phyloP scores from a whole-genome alignment of 2,329 filamentous ascomycete genomes.

The Rhexocercosporidium sp. region DNA sequence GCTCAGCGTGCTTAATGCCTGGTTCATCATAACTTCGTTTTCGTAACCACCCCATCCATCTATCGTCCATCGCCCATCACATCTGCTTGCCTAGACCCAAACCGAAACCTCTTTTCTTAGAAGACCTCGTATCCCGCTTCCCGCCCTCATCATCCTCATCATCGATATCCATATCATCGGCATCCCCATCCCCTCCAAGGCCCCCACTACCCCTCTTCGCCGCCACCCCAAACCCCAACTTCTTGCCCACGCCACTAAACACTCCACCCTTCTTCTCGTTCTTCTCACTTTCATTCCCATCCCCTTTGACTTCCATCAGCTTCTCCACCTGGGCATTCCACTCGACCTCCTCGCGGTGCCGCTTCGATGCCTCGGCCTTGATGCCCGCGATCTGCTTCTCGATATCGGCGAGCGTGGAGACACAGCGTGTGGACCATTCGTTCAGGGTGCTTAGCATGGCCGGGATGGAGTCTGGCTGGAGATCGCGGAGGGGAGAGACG shows the following conservation, averaged over 20 bases:
- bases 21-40: conserved; percentile 8
- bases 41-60: neutral
- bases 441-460: conserved; percentile 70
- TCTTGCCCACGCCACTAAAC: conserved; percentile 47
- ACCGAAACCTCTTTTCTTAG: conserved; percentile 54
- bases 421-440: conserved; percentile 81
- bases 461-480: conserved; percentile 74
- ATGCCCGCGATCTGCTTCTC: conserved; percentile 76
- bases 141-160: conserved; percentile 54
- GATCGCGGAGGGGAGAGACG: conserved; percentile 85
- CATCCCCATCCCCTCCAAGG: conserved; percentile 52
- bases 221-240: conserved; percentile 30
- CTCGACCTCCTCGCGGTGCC: conserved; percentile 50
- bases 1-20: neutral
- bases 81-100: conserved; percentile 16
- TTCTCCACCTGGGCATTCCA: conserved; percentile 39
- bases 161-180: conserved; percentile 60
- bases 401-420: conserved; percentile 72
- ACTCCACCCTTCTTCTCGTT: conserved; percentile 55
- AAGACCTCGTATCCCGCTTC: conserved; percentile 57
- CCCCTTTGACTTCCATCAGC: conserved; percentile 49
- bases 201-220: conserved; percentile 41
- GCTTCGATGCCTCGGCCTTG: conserved; percentile 59
- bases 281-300: conserved; percentile 46
- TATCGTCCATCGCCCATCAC: neutral